Percentiles rank a stretch among this genome's conserved stretches.
These are phyloP conservation scores for Helicocarpus griseus DNA, from an alignment of 2,329 filamentous ascomycete species.

Conservation along the genomic window DNA sequence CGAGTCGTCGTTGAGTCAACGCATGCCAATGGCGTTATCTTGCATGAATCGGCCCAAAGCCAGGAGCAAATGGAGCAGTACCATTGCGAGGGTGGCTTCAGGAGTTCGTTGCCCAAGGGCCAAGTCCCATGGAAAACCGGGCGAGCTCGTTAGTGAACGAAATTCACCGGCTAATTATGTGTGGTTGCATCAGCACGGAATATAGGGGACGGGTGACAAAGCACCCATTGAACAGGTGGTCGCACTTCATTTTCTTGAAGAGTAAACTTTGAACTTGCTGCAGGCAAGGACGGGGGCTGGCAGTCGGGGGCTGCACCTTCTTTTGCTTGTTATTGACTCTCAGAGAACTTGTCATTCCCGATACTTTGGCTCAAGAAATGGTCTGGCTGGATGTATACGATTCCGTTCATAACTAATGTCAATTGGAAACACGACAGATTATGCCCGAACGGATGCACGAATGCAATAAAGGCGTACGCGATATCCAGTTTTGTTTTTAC, in stretches of 20 bases:
- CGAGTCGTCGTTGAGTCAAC: neutral
- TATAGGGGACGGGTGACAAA: no score
- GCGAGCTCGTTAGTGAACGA: no score
- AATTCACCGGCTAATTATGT: no score
- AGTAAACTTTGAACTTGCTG: neutral
- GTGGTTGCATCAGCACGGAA: no score
- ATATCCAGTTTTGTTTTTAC: neutral
- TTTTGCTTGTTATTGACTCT: no score
- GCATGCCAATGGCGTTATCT: no score
- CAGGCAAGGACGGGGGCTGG: neutral
- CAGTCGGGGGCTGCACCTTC: neutral
- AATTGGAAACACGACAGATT: neutral
- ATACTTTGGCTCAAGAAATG: neutral
- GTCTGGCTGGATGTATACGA: neutral
- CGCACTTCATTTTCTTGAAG: neutral
- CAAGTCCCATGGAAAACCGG: no score
- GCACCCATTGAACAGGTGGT: neutral
- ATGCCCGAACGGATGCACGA: neutral
- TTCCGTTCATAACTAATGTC: neutral
- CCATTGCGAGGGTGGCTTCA: neutral
- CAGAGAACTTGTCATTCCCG: neutral
- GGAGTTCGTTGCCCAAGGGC: neutral
- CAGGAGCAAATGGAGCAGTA: no score
- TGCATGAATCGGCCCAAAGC: no score
- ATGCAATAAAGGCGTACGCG: neutral